Conservation (phyloP, 2,329 filamentous ascomycete species). For the Dothistroma septosporum region DNA sequence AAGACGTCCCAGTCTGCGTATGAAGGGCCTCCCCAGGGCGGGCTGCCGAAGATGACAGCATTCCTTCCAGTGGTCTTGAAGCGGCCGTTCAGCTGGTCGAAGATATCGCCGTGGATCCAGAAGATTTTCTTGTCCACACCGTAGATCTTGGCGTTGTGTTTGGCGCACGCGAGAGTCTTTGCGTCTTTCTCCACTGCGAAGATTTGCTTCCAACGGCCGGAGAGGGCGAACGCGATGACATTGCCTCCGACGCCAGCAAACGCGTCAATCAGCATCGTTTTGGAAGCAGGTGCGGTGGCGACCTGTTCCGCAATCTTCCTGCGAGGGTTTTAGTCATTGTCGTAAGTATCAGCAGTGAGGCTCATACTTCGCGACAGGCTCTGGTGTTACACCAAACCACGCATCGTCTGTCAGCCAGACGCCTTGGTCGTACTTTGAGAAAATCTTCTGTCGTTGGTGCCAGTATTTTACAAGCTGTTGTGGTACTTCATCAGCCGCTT, state of each 20-base stretch:
- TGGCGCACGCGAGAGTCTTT: constrained; percentile 78
- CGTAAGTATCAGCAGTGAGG: neutral
- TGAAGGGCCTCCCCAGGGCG: constrained; percentile 70
- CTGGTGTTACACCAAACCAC: constrained; percentile 96
- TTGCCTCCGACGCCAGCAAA: constrained; percentile 94
- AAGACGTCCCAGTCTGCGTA: constrained; percentile 69
- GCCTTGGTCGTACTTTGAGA: constrained; percentile 79
- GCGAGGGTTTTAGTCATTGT: constrained; percentile 21
- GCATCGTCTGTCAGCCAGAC: constrained; percentile 87
- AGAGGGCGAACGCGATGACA: constrained; percentile 85
- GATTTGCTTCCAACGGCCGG: constrained; percentile 72
- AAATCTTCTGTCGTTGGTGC: constrained; percentile 81
- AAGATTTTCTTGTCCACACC: constrained; percentile 73
- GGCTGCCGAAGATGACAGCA: constrained; percentile 65
- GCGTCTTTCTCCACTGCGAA: constrained; percentile 85
- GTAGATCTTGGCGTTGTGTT: constrained; percentile 85
- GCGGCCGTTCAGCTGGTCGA: constrained; percentile 61
- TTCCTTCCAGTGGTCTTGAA: constrained; percentile 48
- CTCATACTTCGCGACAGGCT: constrained; percentile 76
- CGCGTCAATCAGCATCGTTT: constrained; percentile 72
- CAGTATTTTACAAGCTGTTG: constrained; percentile 89
- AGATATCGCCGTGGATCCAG: constrained; percentile 85
- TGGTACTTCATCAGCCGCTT: constrained; percentile 65
- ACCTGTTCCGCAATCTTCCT: constrained; percentile 75
- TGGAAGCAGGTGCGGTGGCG: constrained; percentile 50